Evolutionary conservation across 805 yeast genomes (phyloP).

Genomic region (Clavispora phyllophila): DNA sequence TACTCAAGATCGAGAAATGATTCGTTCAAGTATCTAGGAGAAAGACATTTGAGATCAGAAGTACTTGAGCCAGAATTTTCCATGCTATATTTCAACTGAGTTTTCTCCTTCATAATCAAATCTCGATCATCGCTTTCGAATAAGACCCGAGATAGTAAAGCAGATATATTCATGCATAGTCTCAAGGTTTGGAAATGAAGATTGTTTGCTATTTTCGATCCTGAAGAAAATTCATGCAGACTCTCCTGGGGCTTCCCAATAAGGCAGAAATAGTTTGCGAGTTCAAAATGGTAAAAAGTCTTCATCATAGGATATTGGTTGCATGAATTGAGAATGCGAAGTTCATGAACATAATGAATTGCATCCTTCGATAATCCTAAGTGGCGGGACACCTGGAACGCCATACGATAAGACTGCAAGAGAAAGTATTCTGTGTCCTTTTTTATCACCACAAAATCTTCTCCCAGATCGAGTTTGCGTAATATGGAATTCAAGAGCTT

Average conservation of each 20-base stretch:
- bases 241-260: slow-evolving; percentile 9
- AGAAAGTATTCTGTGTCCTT: slow-evolving; percentile 33
- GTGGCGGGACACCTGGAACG: slow-evolving; percentile 38
- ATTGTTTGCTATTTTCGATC: neutral
- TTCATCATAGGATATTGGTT: slow-evolving; percentile 21
- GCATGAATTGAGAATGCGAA: slow-evolving; percentile 31
- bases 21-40: neutral
- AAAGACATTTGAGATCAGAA: neutral
- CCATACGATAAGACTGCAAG: slow-evolving; percentile 31
- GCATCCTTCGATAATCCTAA: slow-evolving; percentile 59
- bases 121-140: neutral
- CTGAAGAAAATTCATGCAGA: neutral
- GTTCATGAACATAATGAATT: slow-evolving; percentile 49
- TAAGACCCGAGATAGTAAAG: neutral
- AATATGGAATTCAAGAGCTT: slow-evolving; percentile 51
- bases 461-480: slow-evolving; percentile 29
- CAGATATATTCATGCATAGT: neutral
- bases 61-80: neutral
- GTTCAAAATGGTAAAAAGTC: slow-evolving; percentile 14
- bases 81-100: neutral
- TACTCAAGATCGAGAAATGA: slow-evolving; percentile 1
- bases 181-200: neutral
- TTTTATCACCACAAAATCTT: slow-evolving; percentile 23
- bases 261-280: slow-evolving; percentile 9
- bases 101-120: neutral